Conservation (phyloP, 2,329 filamentous ascomycete species). For the Exophiala xenobiotica region DNA sequence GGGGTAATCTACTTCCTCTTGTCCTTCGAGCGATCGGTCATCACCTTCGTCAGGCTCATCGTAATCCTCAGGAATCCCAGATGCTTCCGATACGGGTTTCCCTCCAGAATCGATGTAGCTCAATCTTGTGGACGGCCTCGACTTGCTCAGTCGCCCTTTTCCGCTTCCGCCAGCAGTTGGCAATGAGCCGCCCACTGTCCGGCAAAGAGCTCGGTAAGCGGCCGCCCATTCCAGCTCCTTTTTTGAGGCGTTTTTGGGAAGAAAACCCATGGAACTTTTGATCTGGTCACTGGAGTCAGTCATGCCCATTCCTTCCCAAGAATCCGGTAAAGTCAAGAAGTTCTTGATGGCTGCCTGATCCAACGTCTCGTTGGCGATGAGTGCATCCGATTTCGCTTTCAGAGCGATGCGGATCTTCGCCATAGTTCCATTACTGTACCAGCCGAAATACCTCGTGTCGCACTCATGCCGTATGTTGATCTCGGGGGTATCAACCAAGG, state of each 20-base stretch:
- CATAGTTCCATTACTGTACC: slow-evolving; percentile 79
- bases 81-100: background rate
- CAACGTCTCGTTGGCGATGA: slow-evolving; percentile 47
- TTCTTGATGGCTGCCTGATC: slow-evolving; percentile 39
- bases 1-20: slow-evolving; percentile 1
- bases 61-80: slow-evolving; percentile 8
- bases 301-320: slow-evolving; percentile 3
- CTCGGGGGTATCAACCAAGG: slow-evolving; percentile 55
- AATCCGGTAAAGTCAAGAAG: slow-evolving; percentile 41
- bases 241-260: slow-evolving; percentile 16
- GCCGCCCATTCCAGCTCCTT: slow-evolving; percentile 27
- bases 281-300: background rate
- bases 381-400: slow-evolving; percentile 76
- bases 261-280: slow-evolving; percentile 7
- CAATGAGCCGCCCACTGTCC: slow-evolving; percentile 12
- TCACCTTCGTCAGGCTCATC: slow-evolving; percentile 17
- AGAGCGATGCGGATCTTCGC: slow-evolving; percentile 83
- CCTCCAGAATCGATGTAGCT: slow-evolving; percentile 7
- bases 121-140: slow-evolving; percentile 2
- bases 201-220: slow-evolving; percentile 21
- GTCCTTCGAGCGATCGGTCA: slow-evolving; percentile 14
- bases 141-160: slow-evolving; percentile 14
- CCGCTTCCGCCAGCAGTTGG: slow-evolving; percentile 9
- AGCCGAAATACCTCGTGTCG: slow-evolving; percentile 68
- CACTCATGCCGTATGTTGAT: slow-evolving; percentile 58